Base-by-base conservation (phyloP, 441 rosid species). In the Erodium trifolium region DNA sequence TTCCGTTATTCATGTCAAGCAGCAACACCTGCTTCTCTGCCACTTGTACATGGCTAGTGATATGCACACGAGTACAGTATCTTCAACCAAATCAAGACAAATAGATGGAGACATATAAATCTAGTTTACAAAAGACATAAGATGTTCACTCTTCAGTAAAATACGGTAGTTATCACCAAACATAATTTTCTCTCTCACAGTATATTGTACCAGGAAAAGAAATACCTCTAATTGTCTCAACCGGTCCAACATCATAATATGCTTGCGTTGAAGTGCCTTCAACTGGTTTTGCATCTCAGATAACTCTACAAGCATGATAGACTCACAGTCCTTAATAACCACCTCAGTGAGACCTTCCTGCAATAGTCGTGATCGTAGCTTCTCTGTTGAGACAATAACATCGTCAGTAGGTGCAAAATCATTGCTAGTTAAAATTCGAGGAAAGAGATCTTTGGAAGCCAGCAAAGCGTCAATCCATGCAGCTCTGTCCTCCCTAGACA, bases 401-500 rank as follows among this genome's bases (percentile, higher is more conserved):
- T 78, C 74, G n/a, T 83, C 80, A 12, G 71, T n/a, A 0, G 91
- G 91, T 66, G 85, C 92, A 94, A 88, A 84, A 43, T 88, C 75
- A 45, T 91, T 92, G 35, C 91, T 78, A 79, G 87, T 87, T 2
- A 92, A 88, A 79, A 91, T 85, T 41, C 97, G 84, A 1, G 97
- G 97, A 66, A 88, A 91, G 88, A 91, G 81, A 65, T 88, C 91
- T 75, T 91, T 91, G 17, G 88, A 84, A 0, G 97, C 95, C 77
- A 84, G 86, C 75, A 93, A 77, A 2, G 97, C 90, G 78, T 93
- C 96, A 79, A 83, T 76, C 99, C 99, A 93, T 0, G 84, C 73
- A 14, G 70, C 43, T n/a, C 91, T 79, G 80, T 93, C 95, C 2
- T 91, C 99, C 12, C 78, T 82, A 3, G 89, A 79, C 71, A 86